Evolutionary conservation across 179 eudicot genomes (phyloP).

Genomic region (Gypsophila paniculata): DNA sequence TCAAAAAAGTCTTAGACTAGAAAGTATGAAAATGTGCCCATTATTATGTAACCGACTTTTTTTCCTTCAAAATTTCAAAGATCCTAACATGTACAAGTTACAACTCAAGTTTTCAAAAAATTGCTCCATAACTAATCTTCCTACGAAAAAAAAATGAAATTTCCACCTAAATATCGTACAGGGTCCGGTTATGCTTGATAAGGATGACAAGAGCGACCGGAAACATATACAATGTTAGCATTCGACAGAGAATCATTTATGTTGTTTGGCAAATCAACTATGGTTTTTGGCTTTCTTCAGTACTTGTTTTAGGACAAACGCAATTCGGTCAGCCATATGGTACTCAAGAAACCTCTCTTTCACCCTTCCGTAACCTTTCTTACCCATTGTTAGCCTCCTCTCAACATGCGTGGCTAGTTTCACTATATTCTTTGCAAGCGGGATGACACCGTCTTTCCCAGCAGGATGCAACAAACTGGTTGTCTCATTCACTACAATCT

Average conservation of each 20-base stretch:
- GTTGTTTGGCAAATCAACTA: slow-evolving; percentile 18
- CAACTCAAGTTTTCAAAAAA: slow-evolving; percentile 16
- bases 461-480: slow-evolving; percentile 80
- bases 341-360: slow-evolving; percentile 74
- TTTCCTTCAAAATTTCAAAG: background rate
- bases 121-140: background rate
- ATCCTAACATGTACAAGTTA: slow-evolving; percentile 20
- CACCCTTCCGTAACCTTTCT: slow-evolving; percentile 71
- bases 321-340: slow-evolving; percentile 78
- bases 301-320: slow-evolving; percentile 65
- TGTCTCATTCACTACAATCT: slow-evolving; percentile 77
- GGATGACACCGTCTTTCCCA: slow-evolving; percentile 85
- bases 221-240: slow-evolving; percentile 8
- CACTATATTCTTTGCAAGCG: slow-evolving; percentile 75
- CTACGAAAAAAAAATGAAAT: background rate
- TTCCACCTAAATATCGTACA: slow-evolving; percentile 24
- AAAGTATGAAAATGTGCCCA: background rate
- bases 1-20: too few relatives aligned
- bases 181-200: background rate
- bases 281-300: slow-evolving; percentile 53
- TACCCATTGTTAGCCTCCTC: slow-evolving; percentile 76
- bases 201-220: background rate
- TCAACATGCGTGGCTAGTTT: slow-evolving; percentile 74
- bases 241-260: background rate
- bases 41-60: background rate